Base-by-base conservation (phyloP, 345 rosid genomes). In the Lepidium africanum region DNA sequence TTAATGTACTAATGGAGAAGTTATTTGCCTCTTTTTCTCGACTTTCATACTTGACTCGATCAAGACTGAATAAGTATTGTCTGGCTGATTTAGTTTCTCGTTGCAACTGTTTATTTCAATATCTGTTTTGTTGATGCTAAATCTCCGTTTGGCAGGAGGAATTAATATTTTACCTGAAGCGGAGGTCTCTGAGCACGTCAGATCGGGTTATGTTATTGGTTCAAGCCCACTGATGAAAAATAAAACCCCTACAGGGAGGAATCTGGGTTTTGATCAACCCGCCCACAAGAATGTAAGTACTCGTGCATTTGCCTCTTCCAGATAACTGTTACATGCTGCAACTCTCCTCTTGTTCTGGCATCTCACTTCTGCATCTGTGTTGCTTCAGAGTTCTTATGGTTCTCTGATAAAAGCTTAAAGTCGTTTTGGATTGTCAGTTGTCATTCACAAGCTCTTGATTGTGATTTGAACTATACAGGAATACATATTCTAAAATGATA, bases 201-300 rank as follows among this genome's bases (percentile, higher is more conserved):
- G 83, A 75, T 43, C 80, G 54, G 76, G 61, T 71, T 74, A 76
- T 66, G 73, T 79, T 67, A 51, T 73, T 9, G 85, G 79, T 74
- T 77, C 85, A 63, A 80, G 75, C 27, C 62, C 77, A 13, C 83
- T 65, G 14, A 76, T 82, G 87, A 84, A 84, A 59, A 79, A 79
- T 65, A 88, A 79, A 73, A 66, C 88, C 3, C 21, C 81, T n/a
- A 48, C 66, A 49, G 87, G 84, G 54, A 86, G 80, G 84, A 84
- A 72, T 69, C 59, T 72, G 65, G 80, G 68, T 61, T 76, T 81
- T 16, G 83, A 82, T 45, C 71, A 69, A 61, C 70, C 70, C 38
- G 51, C 49, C 67, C 88, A 80, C 60, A 85, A 83, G 70, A 82
- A 81, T 70, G 97, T 91, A 78, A 79, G 89, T 77, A 36, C 38